Percentiles rank a stretch among this genome's conserved stretches.
phyloP scores from a whole-genome alignment of 2,329 filamentous ascomycete species.

The Colletotrichum lini region DNA sequence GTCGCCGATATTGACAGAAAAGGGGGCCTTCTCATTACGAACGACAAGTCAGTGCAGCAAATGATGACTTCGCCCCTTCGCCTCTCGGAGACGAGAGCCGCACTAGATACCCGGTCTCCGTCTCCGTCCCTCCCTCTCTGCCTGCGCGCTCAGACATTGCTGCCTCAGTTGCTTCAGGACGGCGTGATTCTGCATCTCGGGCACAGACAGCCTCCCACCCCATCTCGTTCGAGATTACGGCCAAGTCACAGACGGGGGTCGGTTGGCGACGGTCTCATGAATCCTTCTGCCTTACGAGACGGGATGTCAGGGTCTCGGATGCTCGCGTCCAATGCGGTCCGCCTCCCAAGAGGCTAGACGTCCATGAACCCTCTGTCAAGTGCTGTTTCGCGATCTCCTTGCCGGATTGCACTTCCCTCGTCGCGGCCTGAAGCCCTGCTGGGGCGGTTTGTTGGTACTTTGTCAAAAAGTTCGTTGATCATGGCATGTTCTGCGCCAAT shows the following conservation, averaged over 20 bases:
- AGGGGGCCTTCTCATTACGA: conserved; percentile 20
- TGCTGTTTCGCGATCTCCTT: conserved; percentile 9
- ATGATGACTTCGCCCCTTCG: conserved; percentile 19
- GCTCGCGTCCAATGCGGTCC: conserved; percentile 24
- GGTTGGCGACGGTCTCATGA: conserved; percentile 14
- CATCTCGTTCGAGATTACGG: neutral
- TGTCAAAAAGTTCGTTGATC: neutral
- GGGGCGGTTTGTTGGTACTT: neutral
- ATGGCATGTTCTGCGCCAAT: conserved; percentile 9
- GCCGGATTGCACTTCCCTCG: conserved; percentile 3
- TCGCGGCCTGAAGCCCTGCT: neutral
- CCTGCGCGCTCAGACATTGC: conserved; percentile 20
- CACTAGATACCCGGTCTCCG: conserved; percentile 33
- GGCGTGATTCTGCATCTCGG: neutral
- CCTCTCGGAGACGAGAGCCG: conserved; percentile 26
- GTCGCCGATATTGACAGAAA: neutral
- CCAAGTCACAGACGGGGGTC: neutral
- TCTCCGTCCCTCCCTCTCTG: neutral
- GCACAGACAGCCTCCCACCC: conserved; percentile 1
- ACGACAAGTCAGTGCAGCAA: neutral
- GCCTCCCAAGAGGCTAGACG: conserved; percentile 10
- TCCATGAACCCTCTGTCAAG: neutral
- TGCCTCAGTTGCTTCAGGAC: conserved; percentile 27
- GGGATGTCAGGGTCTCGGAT: conserved; percentile 41
- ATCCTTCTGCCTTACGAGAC: conserved; percentile 31